Evolutionary conservation across 768 basidiomycete genomes (phyloP), one percentile per base, ranked within the genome.

Genomic region (Tylopilus vinaceipallidus): DNA sequence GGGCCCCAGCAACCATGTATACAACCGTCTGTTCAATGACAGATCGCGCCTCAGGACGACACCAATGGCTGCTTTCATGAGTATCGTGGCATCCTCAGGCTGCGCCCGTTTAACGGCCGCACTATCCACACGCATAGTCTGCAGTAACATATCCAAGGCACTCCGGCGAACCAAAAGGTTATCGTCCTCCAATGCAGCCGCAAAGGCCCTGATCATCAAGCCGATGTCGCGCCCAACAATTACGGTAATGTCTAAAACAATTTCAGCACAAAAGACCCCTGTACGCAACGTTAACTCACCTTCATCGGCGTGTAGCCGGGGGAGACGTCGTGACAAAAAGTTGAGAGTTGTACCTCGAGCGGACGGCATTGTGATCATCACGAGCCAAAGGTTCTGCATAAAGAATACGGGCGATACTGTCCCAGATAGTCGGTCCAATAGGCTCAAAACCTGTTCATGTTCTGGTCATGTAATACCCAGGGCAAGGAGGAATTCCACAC

Each of bases 41-140:
- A 98, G 73, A 66, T 99, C 97, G 26, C 93, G 80, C 43, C 95
- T 82, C 47, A 99, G 79, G 6, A 98, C 94, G 22, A 99, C 94
- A 14, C 88, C 81, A 17, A 82, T 82, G 0, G 92, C 89, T 2
- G 93, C 84, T 23, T 84, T 82, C 84, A 97, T 88, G 27, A 99
- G 79, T 46, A 95, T 86, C 1, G 79, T 72, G 9, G 85, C 79
- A 62, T 98, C 95, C 51, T 84, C 83, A 16, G 72, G 62, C 45
- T 85, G 79, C 1, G 90, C 83, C 54, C 79, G 80, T 51, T 78
- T 81, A 41, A 94, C 77, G 1, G 84, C 83, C 3, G 74, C 69
- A 47, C 88, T 86, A 60, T 94, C 86, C 13, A 92, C 67, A 22
- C 80, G 81, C 61, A 95, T 73, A 1, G 86, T 83, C 55, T 88